Percentiles rank a stretch among this genome's conserved stretches.
Conservation (phyloP, 139 green algal species). For the Volvox africanus region DNA sequence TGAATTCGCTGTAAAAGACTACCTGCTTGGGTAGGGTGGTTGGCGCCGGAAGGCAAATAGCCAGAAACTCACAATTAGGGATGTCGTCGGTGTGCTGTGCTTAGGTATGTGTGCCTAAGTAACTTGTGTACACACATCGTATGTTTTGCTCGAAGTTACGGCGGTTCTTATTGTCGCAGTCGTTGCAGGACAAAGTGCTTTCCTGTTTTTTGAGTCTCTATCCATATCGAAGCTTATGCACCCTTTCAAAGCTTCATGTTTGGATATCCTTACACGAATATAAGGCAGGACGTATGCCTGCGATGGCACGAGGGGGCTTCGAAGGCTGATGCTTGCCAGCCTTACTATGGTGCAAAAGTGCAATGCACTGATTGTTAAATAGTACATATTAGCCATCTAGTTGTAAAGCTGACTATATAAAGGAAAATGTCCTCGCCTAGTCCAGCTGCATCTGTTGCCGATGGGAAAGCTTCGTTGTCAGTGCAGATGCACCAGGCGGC, state of each 20-base stretch:
- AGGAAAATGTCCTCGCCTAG: not conserved
- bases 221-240: too few species aligned
- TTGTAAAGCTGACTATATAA: conserved; percentile 5
- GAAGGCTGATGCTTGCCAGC: not conserved
- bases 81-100: too few species aligned
- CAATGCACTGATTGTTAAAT: too few species aligned
- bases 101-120: too few species aligned
- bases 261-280: not conserved
- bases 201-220: too few species aligned
- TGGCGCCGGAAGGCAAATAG: not conserved
- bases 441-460: not conserved
- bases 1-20: not conserved
- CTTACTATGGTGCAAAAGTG: not conserved
- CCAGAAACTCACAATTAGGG: not conserved
- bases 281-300: not conserved
- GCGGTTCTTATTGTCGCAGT: too few species aligned
- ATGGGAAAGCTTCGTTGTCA: not conserved
- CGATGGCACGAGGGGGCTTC: not conserved
- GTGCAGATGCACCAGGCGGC: not conserved
- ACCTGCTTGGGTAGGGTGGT: not conserved
- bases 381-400: not conserved
- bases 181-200: too few species aligned
- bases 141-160: too few species aligned
- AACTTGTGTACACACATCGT: too few species aligned
- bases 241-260: too few species aligned